Evolutionary conservation across 352 stramenopile species (phyloP).

Genomic region (Phytophthora sp.): DNA sequence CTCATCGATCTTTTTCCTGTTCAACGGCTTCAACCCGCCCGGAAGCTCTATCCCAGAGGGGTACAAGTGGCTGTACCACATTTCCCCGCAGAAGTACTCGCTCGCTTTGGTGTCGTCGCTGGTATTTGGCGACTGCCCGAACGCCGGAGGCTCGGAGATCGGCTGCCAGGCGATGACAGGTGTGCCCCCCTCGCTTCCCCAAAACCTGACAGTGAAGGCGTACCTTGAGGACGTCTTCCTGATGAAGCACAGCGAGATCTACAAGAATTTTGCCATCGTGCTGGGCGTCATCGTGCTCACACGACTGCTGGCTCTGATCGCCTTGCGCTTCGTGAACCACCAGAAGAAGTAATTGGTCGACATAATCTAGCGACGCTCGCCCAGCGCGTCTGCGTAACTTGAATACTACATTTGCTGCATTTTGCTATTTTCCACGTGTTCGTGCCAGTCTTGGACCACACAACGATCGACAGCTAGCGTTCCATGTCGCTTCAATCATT

Average conservation of each 20-base stretch:
- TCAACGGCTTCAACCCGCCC: conserved; percentile 30
- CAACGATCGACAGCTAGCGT: too few relatives aligned
- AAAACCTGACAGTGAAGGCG: conserved; percentile 34
- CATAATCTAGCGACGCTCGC: too few relatives aligned
- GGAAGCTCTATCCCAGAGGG: conserved; percentile 7
- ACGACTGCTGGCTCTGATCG: conserved; percentile 24
- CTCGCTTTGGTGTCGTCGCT: conserved; percentile 2
- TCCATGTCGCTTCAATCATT: too few relatives aligned
- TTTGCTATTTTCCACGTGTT: too few relatives aligned
- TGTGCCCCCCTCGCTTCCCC: conserved; percentile 29
- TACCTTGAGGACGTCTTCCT: conserved; percentile 40
- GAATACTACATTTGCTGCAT: too few relatives aligned
- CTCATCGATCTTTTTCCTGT: conserved; percentile 25
- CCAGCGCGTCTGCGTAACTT: too few relatives aligned
- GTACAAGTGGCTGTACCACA: conserved; percentile 26
- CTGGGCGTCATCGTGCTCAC: conserved; percentile 37
- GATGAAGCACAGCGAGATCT: conserved; percentile 46
- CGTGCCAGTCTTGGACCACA: conserved; percentile 4
- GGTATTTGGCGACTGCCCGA: conserved; percentile 24
- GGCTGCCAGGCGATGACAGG: conserved; percentile 38
- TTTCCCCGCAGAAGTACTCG: conserved; percentile 23
- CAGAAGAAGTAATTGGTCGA: conserved; percentile 56
- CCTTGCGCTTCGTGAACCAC: conserved; percentile 36
- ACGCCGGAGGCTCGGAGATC: conserved; percentile 23
- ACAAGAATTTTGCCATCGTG: conserved; percentile 29